phyloP scores from a whole-genome alignment of 2,329 filamentous ascomycete genomes.

The Apiospora saccharicola region DNA sequence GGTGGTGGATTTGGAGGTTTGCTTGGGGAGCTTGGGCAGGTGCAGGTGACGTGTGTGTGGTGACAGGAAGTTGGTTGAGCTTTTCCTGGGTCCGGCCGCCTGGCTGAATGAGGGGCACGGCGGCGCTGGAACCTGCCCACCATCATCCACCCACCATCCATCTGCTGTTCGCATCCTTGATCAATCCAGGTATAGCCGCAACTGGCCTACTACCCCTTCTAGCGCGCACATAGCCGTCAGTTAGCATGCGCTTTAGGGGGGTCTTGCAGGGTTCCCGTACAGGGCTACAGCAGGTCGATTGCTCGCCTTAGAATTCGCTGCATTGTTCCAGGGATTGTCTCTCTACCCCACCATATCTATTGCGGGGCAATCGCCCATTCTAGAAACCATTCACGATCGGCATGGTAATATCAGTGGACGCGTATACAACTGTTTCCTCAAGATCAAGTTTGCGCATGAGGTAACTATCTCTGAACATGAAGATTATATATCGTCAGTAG shows the following conservation, averaged over 20 bases:
- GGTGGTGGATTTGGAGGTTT: slow-evolving; percentile 14
- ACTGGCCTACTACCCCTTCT: neutral
- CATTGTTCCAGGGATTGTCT: neutral
- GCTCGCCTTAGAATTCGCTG: neutral
- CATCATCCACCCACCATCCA: neutral
- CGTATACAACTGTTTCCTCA: neutral
- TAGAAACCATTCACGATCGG: neutral
- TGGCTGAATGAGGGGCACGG: slow-evolving; percentile 10
- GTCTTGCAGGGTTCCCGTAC: neutral
- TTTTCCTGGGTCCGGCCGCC: neutral
- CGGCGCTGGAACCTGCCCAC: neutral
- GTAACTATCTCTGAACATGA: neutral
- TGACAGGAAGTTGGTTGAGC: neutral
- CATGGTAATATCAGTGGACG: neutral
- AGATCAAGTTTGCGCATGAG: neutral
- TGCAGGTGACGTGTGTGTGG: slow-evolving; percentile 17
- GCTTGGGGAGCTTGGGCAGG: neutral
- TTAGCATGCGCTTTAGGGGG: neutral
- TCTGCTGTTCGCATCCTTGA: neutral
- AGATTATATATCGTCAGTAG: too few species aligned
- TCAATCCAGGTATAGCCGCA: neutral
- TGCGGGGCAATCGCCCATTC: slow-evolving; percentile 10
- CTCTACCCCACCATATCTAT: slow-evolving; percentile 14
- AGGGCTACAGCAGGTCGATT: slow-evolving; percentile 13
- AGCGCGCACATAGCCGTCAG: neutral